Conservation (phyloP, 805 yeast species). For the Candida alai region DNA sequence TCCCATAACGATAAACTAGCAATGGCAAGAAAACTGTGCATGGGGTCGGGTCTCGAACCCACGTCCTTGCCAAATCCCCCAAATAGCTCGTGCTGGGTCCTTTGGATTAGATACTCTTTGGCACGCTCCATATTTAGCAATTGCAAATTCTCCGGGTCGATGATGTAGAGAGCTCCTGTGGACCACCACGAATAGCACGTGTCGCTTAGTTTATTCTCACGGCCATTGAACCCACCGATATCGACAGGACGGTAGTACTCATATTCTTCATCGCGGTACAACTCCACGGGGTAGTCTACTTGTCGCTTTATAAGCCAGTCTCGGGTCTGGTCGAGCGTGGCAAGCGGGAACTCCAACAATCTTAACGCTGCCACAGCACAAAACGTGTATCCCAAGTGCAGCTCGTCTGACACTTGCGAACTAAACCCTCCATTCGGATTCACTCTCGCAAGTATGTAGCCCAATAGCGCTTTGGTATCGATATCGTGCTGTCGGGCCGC, state of each 20-base stretch:
- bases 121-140: conserved; percentile 37
- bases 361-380: conserved; percentile 70
- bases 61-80: conserved; percentile 81
- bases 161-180: conserved; percentile 50
- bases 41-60: conserved; percentile 64
- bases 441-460: conserved; percentile 27
- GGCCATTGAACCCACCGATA: conserved; percentile 80
- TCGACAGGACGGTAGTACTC: conserved; percentile 36
- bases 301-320: conserved; percentile 68
- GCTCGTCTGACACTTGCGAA: conserved; percentile 47
- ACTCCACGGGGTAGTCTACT: conserved; percentile 31
- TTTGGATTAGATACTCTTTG: conserved; percentile 41
- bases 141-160: conserved; percentile 22
- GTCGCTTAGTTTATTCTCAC: conserved; percentile 80
- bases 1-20: conserved; percentile 31
- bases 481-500: conserved; percentile 31
- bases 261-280: conserved; percentile 19
- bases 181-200: conserved; percentile 91
- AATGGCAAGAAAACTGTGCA: conserved; percentile 61
- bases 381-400: conserved; percentile 84
- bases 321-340: conserved; percentile 32
- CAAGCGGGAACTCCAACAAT: conserved; percentile 29
- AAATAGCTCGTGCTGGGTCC: conserved; percentile 56
- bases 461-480: conserved; percentile 35
- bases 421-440: conserved; percentile 73